Evolutionary conservation across 352 stramenopile species (phyloP), one percentile per base, ranked within the genome.

Genomic region (Phytopythium oedochilum): DNA sequence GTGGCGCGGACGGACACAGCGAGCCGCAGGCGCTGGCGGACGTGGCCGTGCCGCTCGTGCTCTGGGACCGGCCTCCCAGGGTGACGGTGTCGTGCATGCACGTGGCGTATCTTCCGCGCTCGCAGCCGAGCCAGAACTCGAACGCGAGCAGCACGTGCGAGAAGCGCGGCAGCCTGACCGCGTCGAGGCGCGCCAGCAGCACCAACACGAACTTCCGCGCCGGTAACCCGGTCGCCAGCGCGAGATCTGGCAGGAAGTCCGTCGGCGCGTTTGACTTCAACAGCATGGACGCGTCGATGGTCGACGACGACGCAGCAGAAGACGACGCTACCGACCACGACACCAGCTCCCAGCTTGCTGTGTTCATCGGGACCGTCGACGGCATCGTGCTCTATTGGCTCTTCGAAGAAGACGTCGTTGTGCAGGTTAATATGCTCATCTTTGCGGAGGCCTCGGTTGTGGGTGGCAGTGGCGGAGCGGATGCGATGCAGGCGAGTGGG

Each of bases 341-440:
- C 55, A n/a, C 52, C 23, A 67, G 73, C 23, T 61, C 57, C 0
- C 75, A 89, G 55, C 43, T 90, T 8, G 86, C 76, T 29, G 83
- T 92, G 15, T 90, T 92, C 60, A 73, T 73, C 4, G 83, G 83
- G 12, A 91, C 83, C 0, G 38, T 65, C 31, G 83, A 91, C 42
- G 80, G 83, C 3, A 58, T 69, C 28, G 73, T 92, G 14, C 52
- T 92, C 12, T 90, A 83, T 60, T 92, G 83, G 83, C 62, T 79
- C 5, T 85, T 91, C 39, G 73, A 89, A 34, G 64, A 71, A 36
- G 68, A 86, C 28, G 22, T 50, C 0, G 79, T 89, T 11, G 70
- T 75, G 8, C 83, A 92, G 59, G 81, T 86, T 9, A 89, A 81
- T 32, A 47, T 92, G 51, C 61, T 92, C 20, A 57, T 92, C 1